Evolutionary conservation across 2,329 filamentous ascomycete species (phyloP).

Genomic region (Blastomyces percursus): DNA sequence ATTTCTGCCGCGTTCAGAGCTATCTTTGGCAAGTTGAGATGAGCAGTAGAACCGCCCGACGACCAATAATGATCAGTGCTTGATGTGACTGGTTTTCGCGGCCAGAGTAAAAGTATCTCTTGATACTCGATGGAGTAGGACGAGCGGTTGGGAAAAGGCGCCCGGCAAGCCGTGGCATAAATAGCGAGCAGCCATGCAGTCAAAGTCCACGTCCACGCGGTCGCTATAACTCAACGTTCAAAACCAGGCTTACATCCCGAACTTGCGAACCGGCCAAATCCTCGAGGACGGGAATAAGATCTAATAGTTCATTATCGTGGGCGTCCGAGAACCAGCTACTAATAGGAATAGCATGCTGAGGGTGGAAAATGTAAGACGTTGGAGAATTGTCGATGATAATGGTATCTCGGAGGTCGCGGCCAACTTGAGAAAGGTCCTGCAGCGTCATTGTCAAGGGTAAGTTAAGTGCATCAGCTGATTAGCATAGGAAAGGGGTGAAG

Average conservation of each 20-base stretch:
- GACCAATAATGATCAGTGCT: background rate
- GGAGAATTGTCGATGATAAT: constrained; percentile 99
- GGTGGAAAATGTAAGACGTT: constrained; percentile 98
- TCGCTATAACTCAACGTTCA: constrained; percentile 66
- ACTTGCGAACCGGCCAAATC: constrained; percentile 84
- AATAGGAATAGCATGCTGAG: constrained; percentile 96
- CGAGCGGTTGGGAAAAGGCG: background rate
- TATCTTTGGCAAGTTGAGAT: background rate
- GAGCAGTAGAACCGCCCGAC: too few species aligned
- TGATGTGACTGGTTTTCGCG: background rate
- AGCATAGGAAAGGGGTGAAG: background rate
- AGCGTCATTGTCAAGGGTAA: background rate
- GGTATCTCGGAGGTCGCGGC: constrained; percentile 87
- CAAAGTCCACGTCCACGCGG: constrained; percentile 4
- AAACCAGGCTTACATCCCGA: constrained; percentile 89
- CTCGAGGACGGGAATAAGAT: constrained; percentile 95
- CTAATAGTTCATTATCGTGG: constrained; percentile 95
- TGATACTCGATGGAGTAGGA: background rate
- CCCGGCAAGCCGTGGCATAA: background rate
- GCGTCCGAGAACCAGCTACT: constrained; percentile 99
- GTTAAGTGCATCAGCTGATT: constrained; percentile 9
- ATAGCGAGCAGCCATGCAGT: background rate
- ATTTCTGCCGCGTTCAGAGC: background rate
- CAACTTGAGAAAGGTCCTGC: constrained; percentile 86
- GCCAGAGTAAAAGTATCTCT: background rate